phyloP scores from a whole-genome alignment of 2,329 filamentous ascomycete genomes.

The Coniochaeta hoffmannii region DNA sequence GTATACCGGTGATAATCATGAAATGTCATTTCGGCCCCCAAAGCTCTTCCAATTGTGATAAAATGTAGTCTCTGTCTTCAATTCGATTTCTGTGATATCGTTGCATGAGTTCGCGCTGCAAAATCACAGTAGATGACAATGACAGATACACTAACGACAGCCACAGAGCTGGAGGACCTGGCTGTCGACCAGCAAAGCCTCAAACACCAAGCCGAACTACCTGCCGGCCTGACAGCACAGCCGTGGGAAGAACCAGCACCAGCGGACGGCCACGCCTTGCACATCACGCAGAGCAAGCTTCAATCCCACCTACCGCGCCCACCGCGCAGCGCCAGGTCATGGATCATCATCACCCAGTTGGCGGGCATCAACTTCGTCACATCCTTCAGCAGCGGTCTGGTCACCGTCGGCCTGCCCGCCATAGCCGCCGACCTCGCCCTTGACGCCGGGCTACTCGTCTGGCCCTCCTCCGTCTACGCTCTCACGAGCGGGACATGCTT shows the following conservation, averaged over 20 bases:
- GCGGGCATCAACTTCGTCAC: slow-evolving; percentile 19
- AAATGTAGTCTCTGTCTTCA: neutral
- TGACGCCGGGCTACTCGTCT: slow-evolving; percentile 25
- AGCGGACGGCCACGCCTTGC: neutral
- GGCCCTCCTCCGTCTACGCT: slow-evolving; percentile 28
- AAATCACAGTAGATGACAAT: too few species aligned
- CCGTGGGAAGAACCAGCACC: neutral
- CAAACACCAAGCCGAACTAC: neutral
- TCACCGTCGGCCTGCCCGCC: slow-evolving; percentile 30
- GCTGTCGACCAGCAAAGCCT: neutral
- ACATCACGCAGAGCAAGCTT: neutral
- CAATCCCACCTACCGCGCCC: neutral
- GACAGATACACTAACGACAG: neutral
- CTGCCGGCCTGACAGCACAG: neutral
- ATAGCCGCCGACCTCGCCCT: slow-evolving; percentile 30
- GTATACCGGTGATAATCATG: neutral
- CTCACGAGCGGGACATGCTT: slow-evolving; percentile 28
- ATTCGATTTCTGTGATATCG: neutral
- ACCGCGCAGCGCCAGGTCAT: neutral
- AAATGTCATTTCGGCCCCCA: neutral
- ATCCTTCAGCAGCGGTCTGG: slow-evolving; percentile 22
- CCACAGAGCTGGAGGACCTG: neutral
- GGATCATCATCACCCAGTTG: slow-evolving; percentile 8
- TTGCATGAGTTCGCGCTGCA: too few species aligned
- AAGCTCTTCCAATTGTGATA: neutral